Conservation (phyloP, 148 eudicot genomes). For the Hydrangea macrophylla region DNA sequence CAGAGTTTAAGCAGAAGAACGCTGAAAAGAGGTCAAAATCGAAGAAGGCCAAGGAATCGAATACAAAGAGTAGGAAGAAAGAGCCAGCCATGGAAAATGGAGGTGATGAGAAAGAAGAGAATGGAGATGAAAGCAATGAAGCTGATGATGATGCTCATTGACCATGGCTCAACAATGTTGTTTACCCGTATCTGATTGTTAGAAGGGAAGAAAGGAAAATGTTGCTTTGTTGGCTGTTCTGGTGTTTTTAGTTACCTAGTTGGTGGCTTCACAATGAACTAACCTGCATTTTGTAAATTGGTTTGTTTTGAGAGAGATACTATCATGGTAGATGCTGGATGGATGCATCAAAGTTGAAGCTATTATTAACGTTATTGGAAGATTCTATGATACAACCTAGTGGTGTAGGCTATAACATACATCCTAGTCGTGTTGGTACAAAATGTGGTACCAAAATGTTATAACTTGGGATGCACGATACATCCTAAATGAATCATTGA, state of each 20-base stretch:
- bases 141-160: slow-evolving; percentile 11
- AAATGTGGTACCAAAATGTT: too few species aligned
- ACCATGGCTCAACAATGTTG: slow-evolving; percentile 9
- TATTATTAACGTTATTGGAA: too few species aligned
- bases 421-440: too few species aligned
- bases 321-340: background rate
- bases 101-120: slow-evolving; percentile 4
- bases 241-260: background rate
- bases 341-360: background rate
- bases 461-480: too few species aligned
- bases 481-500: too few species aligned
- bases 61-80: slow-evolving; percentile 8
- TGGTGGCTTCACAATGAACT: background rate
- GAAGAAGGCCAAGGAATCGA: slow-evolving; percentile 16
- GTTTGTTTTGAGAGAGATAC: background rate
- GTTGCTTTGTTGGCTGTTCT: background rate
- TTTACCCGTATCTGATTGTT: background rate
- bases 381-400: too few species aligned
- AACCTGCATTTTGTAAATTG: background rate
- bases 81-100: slow-evolving; percentile 6
- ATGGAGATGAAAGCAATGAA: background rate
- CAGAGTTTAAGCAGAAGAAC: slow-evolving; percentile 28
- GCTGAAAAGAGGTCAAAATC: slow-evolving; percentile 16
- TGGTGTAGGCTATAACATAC: too few species aligned
- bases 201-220: too few species aligned